Evolutionary conservation across 2,329 filamentous ascomycete species (phyloP), one percentile per base, ranked within the genome.

Genomic region (Ilyonectria mors-panacis): DNA sequence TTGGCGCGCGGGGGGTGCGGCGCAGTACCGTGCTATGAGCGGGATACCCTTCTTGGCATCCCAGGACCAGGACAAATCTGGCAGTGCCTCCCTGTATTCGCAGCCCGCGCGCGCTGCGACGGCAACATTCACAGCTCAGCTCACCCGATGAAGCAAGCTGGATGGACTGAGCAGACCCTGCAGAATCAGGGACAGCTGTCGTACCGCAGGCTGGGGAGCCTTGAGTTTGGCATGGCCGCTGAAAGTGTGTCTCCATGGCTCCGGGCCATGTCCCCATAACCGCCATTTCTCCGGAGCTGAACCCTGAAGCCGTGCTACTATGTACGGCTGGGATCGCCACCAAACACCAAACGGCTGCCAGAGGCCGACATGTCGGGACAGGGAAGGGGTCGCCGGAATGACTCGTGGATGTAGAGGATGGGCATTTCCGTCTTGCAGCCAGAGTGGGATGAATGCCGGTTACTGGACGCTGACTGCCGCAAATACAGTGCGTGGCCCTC

Each of bases 211-310:
- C 35, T 42, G 53, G 23, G 19, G n/a, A 56, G 26, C 21, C 13
- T 21, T 9, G 35, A 44, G 35, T 19, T 33, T 15, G 21, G 21
- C 35, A 42, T 39, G 13, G 28, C 23, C 55, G 35, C 30, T 9
- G 39, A 35, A 58, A 33, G 39, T 17, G 28, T 45, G 23, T 55
- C 35, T 30, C 60, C 65, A 60, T 57, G 56, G 35, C 53, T 51
- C 56, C 60, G 60, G 65, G 17, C 39, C 37, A 56, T 13, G 54
- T 33, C 63, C 64, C 61, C 50, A 65, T 67, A 64, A 57, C 55
- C 50, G 56, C 60, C 55, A 64, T 47, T 50, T 57, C 44, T 60
- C 65, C 65, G 65, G n/a, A 57, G 15, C 59, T 26, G 42, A 58
- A 59, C 59, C 64, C 59, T 66, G 54, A 53, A 55, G 45, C 37